Base-by-base conservation (phyloP, 2,329 filamentous ascomycete genomes). In the Sphaerulina vaccinii region DNA sequence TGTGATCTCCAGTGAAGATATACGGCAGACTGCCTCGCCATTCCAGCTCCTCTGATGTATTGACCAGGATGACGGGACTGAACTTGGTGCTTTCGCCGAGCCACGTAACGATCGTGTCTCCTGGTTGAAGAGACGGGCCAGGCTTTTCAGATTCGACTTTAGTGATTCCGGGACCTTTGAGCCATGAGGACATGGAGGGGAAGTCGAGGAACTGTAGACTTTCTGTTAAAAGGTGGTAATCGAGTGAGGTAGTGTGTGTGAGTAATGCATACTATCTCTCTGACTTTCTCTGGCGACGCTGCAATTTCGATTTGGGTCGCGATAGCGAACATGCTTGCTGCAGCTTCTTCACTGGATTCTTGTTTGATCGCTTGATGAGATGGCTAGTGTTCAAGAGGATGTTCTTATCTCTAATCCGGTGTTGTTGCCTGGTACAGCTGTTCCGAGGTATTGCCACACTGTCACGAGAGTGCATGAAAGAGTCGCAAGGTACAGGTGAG, bases 1-100 rank as follows among this genome's bases (percentile, higher is more conserved):
- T 45, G 16, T 61, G 58, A 21, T 56, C 51, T 8, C 58, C 58
- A 9, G 47, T 49, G 32, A 61, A 46, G 27, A 61, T 29, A 5
- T 43, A 42, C 13, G 49, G 47, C 2, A 57, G 18, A 15, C 44
- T 51, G 29, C 58, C 58, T 18, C 45, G 41, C 58, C 58, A 61
- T 21, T 27, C 46, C 21, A 61, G 42, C 19, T 50, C 40, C 2
- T 10, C 10, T 1, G 24, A 10, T 7, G 15, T 10, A 3, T 29
- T 21, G 29, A 43, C 33, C 15, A 47, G 41, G 15, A 46, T 11
- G 2, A 19, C 27, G 29, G 39, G 18, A 3, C 15, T 18, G 11
- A 46, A 33, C 3, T 16, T 29, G 6, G 18, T n/a, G n/a, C n/a
- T 7, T 19, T 39, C 16, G 29, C 13, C 19, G 22, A 44, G 13